phyloP scores from a whole-genome alignment of 1,284 basidiomycete species.

The Peniophora sp. region DNA sequence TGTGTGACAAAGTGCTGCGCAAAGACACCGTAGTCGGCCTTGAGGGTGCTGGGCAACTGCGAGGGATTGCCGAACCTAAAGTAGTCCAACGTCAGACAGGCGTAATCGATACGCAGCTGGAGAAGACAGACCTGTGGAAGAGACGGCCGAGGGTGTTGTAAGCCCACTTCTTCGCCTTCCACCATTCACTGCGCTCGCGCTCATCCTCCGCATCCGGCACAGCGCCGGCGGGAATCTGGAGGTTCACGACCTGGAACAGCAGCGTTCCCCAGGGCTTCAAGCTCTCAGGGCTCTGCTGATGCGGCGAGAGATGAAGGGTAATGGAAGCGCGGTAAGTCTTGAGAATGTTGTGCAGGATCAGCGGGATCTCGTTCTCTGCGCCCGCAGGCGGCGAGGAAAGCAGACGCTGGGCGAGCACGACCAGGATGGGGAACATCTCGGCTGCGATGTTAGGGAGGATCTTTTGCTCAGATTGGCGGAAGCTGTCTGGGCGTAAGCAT shows the following conservation, averaged over 20 bases:
- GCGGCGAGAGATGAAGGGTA: slow-evolving; percentile 57
- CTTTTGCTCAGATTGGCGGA: slow-evolving; percentile 51
- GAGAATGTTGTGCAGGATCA: slow-evolving; percentile 74
- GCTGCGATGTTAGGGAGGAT: slow-evolving; percentile 51
- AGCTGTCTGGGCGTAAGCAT: slow-evolving; percentile 31
- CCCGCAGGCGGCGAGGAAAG: slow-evolving; percentile 49
- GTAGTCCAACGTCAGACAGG: background rate
- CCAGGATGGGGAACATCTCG: slow-evolving; percentile 66
- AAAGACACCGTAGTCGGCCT: slow-evolving; percentile 63
- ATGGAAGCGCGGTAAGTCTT: slow-evolving; percentile 81
- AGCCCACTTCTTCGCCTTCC: slow-evolving; percentile 88
- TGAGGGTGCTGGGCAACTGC: slow-evolving; percentile 67
- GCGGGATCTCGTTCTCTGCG: slow-evolving; percentile 59
- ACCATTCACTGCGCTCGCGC: slow-evolving; percentile 75
- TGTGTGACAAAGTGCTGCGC: slow-evolving; percentile 69
- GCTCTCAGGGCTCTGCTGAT: slow-evolving; percentile 68
- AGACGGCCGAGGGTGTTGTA: slow-evolving; percentile 66
- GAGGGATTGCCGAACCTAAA: slow-evolving; percentile 76
- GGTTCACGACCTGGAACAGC: slow-evolving; percentile 69
- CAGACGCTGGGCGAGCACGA: slow-evolving; percentile 59
- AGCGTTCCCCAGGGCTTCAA: slow-evolving; percentile 81
- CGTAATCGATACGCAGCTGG: background rate
- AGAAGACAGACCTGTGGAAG: slow-evolving; percentile 52
- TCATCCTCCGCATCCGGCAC: slow-evolving; percentile 70
- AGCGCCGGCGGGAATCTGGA: slow-evolving; percentile 55